Evolutionary conservation across 2,329 filamentous ascomycete species (phyloP), one percentile per base, ranked within the genome.

Genomic region (Zopfia rhizophila): DNA sequence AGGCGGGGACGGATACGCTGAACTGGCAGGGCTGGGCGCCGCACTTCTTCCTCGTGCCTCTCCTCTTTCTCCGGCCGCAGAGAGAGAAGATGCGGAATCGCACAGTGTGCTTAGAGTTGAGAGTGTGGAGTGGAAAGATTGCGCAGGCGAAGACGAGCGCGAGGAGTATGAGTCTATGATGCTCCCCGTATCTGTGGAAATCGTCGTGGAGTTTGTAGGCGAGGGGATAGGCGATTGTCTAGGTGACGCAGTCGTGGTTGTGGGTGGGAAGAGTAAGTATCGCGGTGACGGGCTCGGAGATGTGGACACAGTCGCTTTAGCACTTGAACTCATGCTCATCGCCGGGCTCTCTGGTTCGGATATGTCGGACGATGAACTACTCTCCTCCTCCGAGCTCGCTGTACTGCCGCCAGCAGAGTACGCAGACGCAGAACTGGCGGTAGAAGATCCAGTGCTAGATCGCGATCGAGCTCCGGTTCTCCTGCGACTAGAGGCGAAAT

Each of bases 1-100:
- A 18, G 48, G 48, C 11, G 33, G 41, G 7, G 45, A 46, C 10
- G 46, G 50, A 23, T 50, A 50, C 19, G 41, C 46, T 8, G 37
- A 38, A 35, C 27, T 43, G 4, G 46, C 19, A 6, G 41, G 42
- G 30, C 46, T 50, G 8, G 45, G 40, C 4, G 41, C 46, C 10
- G 33, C 16, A 14, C 12, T 3, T 30, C 28, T 7, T 30, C 28
- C 13, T 3, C 28, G 28, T 30, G 28, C 13, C 4, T n/a, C n/a
- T n/a, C n/a, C n/a, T n/a, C n/a, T n/a, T n/a, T n/a, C n/a, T n/a
- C n/a, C n/a, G n/a, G n/a, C n/a, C n/a, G n/a, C n/a, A n/a, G n/a
- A n/a, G n/a, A n/a, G n/a, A n/a, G n/a, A n/a, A n/a, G n/a, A n/a
- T n/a, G n/a, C 13, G 13, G 13, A 16, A n/a, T n/a, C n/a, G n/a